These are phyloP conservation scores for Zygosaccharomyces rouxii DNA, from an alignment of 805 yeast species.

Conservation along the genomic window DNA sequence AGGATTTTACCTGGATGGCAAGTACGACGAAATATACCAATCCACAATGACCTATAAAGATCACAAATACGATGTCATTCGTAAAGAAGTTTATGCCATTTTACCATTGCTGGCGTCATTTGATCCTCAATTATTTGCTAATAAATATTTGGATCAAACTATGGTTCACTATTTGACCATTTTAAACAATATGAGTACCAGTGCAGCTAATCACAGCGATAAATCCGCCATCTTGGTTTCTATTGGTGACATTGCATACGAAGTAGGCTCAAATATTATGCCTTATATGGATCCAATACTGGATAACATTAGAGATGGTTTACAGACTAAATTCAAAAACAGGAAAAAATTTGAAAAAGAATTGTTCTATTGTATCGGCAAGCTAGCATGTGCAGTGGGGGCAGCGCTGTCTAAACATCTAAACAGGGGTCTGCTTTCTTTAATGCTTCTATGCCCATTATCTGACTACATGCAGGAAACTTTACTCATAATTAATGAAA, in stretches of 20 bases:
- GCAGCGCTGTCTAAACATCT: constrained; percentile 88
- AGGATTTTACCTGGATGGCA: constrained; percentile 66
- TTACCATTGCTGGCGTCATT: constrained; percentile 80
- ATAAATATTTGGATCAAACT: constrained; percentile 74
- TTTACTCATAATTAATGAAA: constrained; percentile 56
- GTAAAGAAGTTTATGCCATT: constrained; percentile 80
- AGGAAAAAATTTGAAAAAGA: constrained; percentile 79
- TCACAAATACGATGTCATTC: constrained; percentile 66
- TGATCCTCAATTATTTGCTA: constrained; percentile 69
- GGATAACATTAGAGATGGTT: constrained; percentile 75
- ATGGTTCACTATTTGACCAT: constrained; percentile 73
- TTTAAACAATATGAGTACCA: constrained; percentile 56
- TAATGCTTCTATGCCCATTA: constrained; percentile 76
- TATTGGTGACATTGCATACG: constrained; percentile 73
- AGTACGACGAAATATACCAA: constrained; percentile 73
- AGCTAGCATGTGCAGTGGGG: constrained; percentile 83
- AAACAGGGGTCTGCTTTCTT: constrained; percentile 72
- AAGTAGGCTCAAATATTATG: constrained; percentile 78
- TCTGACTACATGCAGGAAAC: constrained; percentile 80
- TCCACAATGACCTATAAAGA: constrained; percentile 70
- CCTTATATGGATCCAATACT: constrained; percentile 86
- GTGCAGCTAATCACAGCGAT: constrained; percentile 41
- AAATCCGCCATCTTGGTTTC: constrained; percentile 70
- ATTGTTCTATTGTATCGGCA: constrained; percentile 82
- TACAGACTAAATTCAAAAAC: constrained; percentile 46